phyloP scores from a whole-genome alignment of 2,329 filamentous ascomycete genomes.

The Botrytis cinerea region DNA sequence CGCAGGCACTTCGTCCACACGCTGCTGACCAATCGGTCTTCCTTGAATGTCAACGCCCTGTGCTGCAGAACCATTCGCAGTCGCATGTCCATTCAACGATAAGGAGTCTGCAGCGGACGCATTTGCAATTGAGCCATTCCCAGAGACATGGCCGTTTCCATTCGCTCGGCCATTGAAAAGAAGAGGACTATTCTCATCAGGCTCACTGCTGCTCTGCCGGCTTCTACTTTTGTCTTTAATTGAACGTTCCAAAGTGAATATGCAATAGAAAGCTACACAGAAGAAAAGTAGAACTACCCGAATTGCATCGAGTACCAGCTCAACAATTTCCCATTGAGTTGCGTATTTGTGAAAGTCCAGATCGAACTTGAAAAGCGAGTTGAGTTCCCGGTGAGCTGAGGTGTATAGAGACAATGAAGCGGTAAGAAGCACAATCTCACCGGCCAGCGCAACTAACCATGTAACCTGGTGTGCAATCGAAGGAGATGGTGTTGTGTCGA shows the following conservation, averaged over 20 bases:
- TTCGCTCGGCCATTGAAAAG: constrained; percentile 49
- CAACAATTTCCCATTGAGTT: constrained; percentile 60
- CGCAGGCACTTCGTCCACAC: constrained; percentile 64
- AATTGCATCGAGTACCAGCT: constrained; percentile 65
- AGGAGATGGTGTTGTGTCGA: constrained; percentile 81
- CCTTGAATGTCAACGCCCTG: constrained; percentile 53
- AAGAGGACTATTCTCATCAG: constrained; percentile 63
- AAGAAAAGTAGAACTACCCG: constrained; percentile 66
- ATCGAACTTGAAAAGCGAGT: constrained; percentile 43
- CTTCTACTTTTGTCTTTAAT: constrained; percentile 29
- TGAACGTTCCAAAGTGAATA: constrained; percentile 48
- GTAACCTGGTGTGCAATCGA: constrained; percentile 76
- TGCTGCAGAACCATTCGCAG: constrained; percentile 24
- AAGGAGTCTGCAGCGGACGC: constrained; percentile 24
- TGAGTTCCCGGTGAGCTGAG: constrained; percentile 62
- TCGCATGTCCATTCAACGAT: constrained; percentile 38
- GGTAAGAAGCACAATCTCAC: constrained; percentile 72
- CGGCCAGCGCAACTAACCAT: constrained; percentile 72
- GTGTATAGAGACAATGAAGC: constrained; percentile 69
- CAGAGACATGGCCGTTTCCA: constrained; percentile 38
- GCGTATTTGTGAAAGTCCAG: constrained; percentile 46
- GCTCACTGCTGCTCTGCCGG: constrained; percentile 24
- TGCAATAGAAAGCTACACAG: constrained; percentile 57
- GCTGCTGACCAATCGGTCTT: constrained; percentile 44
- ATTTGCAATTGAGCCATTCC: constrained; percentile 46